phyloP scores from a whole-genome alignment of 1,284 basidiomycete species.

The Ganoderma resinaceum region DNA sequence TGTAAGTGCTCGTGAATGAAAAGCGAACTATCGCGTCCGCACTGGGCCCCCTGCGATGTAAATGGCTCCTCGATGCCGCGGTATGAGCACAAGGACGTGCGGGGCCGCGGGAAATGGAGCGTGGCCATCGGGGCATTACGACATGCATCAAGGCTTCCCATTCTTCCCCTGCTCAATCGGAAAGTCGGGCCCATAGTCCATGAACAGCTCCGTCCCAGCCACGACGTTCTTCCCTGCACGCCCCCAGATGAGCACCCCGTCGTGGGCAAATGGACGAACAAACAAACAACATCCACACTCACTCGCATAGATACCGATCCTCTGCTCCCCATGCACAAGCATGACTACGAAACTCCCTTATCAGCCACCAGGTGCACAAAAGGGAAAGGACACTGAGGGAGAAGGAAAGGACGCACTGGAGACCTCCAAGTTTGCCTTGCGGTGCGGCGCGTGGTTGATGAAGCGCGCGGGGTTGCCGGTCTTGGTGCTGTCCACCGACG shows the following conservation, averaged over 20 bases:
- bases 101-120: no score
- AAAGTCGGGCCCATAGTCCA: slow-evolving; percentile 52
- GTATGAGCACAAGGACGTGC: no score
- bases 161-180: not conserved
- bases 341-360: slow-evolving; percentile 19
- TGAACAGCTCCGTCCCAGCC: slow-evolving; percentile 49
- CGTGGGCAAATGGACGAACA: not conserved
- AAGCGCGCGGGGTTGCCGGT: slow-evolving; percentile 63
- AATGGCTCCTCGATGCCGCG: no score
- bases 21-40: no score
- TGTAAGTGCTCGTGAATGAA: no score
- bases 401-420: slow-evolving; percentile 46
- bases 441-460: slow-evolving; percentile 53
- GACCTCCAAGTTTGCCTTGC: slow-evolving; percentile 49
- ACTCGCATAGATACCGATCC: slow-evolving; percentile 57
- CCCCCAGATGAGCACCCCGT: not conserved
- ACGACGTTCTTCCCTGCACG: slow-evolving; percentile 42
- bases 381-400: not conserved
- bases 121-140: no score
- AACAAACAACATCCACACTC: no score
- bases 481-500: slow-evolving; percentile 53
- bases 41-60: no score
- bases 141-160: not conserved
- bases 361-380: not conserved
- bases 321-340: slow-evolving; percentile 56